Conservation (phyloP, 805 yeast genomes). For the Candida sphagnicola region DNA sequence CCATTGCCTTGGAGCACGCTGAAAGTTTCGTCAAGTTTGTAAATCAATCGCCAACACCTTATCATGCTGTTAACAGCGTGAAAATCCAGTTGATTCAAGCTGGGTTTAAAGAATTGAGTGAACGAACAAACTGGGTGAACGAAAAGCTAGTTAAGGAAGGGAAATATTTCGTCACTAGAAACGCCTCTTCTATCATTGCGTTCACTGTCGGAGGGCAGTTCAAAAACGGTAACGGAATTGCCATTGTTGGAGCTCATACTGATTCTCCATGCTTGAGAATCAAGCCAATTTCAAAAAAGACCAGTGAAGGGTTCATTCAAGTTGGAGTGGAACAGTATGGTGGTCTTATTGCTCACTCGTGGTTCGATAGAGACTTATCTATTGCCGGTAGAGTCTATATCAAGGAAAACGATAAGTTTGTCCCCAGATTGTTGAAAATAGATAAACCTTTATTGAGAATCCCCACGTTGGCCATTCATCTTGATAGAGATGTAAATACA, state of each 20-base stretch:
- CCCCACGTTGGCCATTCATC: conserved; percentile 92
- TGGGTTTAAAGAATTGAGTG: conserved; percentile 75
- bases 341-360: conserved; percentile 93
- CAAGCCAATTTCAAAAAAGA: conserved; percentile 77
- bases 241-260: conserved; percentile 94
- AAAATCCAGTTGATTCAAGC: conserved; percentile 48
- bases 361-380: conserved; percentile 94
- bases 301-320: conserved; percentile 73
- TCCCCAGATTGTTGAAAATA: conserved; percentile 71
- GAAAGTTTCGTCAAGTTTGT: conserved; percentile 72
- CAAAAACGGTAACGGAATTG: conserved; percentile 73
- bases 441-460: conserved; percentile 83
- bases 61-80: conserved; percentile 78
- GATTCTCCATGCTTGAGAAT: conserved; percentile 89
- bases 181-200: conserved; percentile 84
- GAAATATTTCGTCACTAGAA: conserved; percentile 84
- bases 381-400: conserved; percentile 90
- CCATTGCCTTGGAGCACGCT: conserved; percentile 28
- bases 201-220: conserved; percentile 75
- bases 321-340: conserved; percentile 95
- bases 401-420: conserved; percentile 43
- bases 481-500: conserved; percentile 69
- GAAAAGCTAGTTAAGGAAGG: conserved; percentile 50
- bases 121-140: conserved; percentile 63
- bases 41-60: conserved; percentile 87